Base-by-base conservation (phyloP, 2,329 filamentous ascomycete species). In the Hypomyces perniciosus region DNA sequence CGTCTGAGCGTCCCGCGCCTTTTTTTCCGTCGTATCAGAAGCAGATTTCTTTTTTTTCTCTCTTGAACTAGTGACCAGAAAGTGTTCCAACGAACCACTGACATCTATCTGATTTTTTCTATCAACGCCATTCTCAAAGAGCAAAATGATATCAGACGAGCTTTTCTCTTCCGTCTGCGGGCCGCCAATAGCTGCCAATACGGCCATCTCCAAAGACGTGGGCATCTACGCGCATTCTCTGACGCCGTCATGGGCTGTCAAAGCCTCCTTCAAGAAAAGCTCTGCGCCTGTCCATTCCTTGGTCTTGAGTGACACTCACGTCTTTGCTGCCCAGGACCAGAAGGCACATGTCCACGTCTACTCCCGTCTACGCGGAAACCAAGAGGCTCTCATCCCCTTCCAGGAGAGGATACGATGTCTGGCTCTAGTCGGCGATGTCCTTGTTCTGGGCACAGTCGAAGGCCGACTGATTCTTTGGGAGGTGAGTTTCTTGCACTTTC, bases 281-380 rank as follows among this genome's bases (percentile, higher is more conserved):
- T 87, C 88, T 12, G 83, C 85, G n/a, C 78, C 85, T 28, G 74
- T 79, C 52, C 88, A 92, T 67, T 86, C 88, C 60, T 73, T 99
- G 50, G 91, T 90, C 30, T 78, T 91, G 59, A 95, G 80, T 68
- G 76, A 81, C 41, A 85, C 85, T 20, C 93, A 99, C 66, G 78
- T 97, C 43, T 99, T 96, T 66, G 86, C 91, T 4, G 92, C 90
- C 4, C 93, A 99, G 67, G 79, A 86, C 45, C 90, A 91, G 57
- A 97, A 96, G 69, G 89, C 90, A 0, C 88, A 95, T 39, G 80
- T 99, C 1, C 89, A 97, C 70, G 90, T 99, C 50, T 99, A 97
- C 70, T 91, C 81, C 52, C 80, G 90, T 50, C 78, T 84, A 52
- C 87, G 88, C 56, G 88, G 88, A 29, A 93, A 88, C 60, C 90